These are phyloP conservation scores for Fusarium anthophilum DNA, from an alignment of 2,329 filamentous ascomycete genomes.

Conservation along the genomic window DNA sequence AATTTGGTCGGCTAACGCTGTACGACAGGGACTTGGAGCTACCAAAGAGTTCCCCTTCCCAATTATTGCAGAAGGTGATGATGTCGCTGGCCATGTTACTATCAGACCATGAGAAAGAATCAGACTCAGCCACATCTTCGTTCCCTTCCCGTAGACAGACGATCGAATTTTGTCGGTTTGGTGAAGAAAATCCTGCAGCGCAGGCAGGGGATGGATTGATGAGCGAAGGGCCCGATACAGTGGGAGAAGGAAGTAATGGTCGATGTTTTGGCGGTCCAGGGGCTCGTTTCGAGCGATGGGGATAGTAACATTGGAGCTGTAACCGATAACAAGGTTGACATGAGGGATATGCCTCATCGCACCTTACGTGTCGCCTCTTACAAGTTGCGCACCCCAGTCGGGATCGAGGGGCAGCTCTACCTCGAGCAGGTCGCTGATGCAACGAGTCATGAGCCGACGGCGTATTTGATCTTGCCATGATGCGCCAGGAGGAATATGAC, in stretches of 20 bases:
- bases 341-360: not conserved
- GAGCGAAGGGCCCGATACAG: not conserved
- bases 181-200: not conserved
- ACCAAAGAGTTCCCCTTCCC: not conserved
- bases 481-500: fast-evolving
- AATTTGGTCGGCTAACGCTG: not conserved
- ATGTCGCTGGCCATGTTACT: not conserved
- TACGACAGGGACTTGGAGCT: not conserved
- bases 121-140: fast-evolving
- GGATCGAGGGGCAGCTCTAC: not conserved
- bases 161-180: not conserved
- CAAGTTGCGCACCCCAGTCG: not conserved
- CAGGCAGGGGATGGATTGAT: not conserved
- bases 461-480: not conserved
- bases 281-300: not conserved
- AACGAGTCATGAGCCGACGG: not conserved
- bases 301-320: not conserved
- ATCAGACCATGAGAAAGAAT: not conserved
- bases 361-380: not conserved
- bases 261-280: not conserved
- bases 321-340: not conserved
- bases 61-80: not conserved
- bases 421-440: not conserved
- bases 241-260: not conserved
- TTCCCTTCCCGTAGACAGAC: not conserved